These are phyloP conservation scores for Sphagnum magellanicum DNA, from an alignment of 228 moss, liverwort and hornwort species.

Conservation along the genomic window DNA sequence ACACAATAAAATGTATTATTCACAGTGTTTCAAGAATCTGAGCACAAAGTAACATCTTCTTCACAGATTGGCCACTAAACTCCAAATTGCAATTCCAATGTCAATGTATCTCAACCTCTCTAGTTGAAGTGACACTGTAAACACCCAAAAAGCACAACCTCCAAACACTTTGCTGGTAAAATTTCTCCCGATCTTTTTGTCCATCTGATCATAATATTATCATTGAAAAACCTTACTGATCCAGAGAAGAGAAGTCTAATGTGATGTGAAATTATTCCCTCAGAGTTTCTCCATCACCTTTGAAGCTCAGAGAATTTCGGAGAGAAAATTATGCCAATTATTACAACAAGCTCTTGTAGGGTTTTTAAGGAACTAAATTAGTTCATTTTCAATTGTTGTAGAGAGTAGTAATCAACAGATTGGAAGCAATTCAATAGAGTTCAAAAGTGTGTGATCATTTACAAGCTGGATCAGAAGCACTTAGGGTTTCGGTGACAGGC, in stretches of 20 bases:
- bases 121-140: conserved; percentile 6
- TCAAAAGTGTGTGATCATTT: not conserved
- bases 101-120: conserved; percentile 2
- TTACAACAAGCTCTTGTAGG: not conserved
- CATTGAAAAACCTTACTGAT: not conserved
- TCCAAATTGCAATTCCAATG: conserved; percentile 1
- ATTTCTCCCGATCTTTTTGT: not conserved
- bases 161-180: not conserved
- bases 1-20: too few species aligned
- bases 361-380: not conserved
- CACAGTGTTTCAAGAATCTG: too few species aligned
- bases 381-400: not conserved
- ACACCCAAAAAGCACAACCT: not conserved
- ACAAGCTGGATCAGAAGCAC: conserved; percentile 14
- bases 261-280: too few species aligned
- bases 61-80: not conserved
- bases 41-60: too few species aligned
- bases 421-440: not conserved
- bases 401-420: not conserved
- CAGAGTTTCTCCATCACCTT: too few species aligned
- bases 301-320: too few species aligned
- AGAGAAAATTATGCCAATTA: too few species aligned
- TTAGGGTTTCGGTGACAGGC: conserved; percentile 7
- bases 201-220: not conserved
- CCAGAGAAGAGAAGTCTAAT: not conserved